Evolutionary conservation across 306 rosid genomes (phyloP), one percentile per base, ranked within the genome.

Genomic region (Vicia sativa): DNA sequence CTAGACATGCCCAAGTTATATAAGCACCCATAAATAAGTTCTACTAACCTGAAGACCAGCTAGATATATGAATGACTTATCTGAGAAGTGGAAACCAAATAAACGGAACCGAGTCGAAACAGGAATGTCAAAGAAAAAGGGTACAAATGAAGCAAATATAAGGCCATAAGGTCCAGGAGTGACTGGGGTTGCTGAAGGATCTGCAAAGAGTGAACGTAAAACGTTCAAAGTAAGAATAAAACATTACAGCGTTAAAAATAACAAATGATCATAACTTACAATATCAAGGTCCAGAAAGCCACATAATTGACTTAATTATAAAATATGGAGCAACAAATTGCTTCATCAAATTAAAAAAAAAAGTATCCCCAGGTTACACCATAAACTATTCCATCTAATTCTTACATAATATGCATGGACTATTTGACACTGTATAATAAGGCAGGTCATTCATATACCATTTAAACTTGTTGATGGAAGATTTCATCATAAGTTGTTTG

Each of bases 81-180:
- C 95, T 62, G 99, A 95, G 86, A 95, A 95, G 64, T 57, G 82
- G 67, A 87, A 67, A 50, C 96, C 88, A 78, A 79, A 84, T 25
- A 95, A 84, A 74, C 86, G 92, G 72, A 90, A 83, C 53, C 85
- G 86, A 37, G 96, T 95, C 50, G 99, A 95, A 79, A 95, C 88
- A 11, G 99, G 99, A 78, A 90, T 95, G 84, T 88, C 99, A 72
- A 95, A 81, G 97, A 95, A 88, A 77, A 95, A 95, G 43, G 96
- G 99, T 18, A 90, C 83, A 73, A 88, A 90, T 6, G 97, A 95
- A 35, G 99, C 92, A 88, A 95, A 95, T 81, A 90, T 85, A 79
- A 90, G 99, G 71, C 97, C 96, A 69, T 95, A 95, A 48, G 99
- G 99, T 58, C 99, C 99, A 29, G 99, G 86, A 11, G 89, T 82